phyloP scores from a whole-genome alignment of 257 asterid species.

The Solanum medicagineum region DNA sequence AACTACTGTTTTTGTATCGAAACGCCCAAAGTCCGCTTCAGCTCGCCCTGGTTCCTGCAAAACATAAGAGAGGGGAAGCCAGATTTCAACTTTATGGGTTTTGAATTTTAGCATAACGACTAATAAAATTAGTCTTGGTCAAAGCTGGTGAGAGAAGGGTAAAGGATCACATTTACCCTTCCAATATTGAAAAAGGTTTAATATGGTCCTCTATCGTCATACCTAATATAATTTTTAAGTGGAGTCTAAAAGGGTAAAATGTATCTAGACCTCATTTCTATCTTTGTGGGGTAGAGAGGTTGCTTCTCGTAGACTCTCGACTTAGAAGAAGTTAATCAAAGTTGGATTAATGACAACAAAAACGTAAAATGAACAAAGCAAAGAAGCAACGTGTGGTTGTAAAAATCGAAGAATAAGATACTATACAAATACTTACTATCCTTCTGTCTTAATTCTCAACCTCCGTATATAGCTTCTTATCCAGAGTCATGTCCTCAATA shows the following conservation, averaged over 20 bases:
- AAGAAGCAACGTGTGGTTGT: not conserved
- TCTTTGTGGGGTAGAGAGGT: not conserved
- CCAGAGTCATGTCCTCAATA: not conserved
- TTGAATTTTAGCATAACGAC: not conserved
- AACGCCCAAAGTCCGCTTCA: slow-evolving; percentile 63
- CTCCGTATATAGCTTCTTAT: too few relatives aligned
- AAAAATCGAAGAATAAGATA: too few relatives aligned
- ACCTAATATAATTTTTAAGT: fast-evolving
- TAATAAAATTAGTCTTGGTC: not conserved
- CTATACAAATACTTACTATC: too few relatives aligned
- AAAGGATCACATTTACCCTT: not conserved
- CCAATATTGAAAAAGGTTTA: not conserved
- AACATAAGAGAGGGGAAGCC: not conserved
- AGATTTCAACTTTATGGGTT: not conserved
- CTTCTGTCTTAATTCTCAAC: too few relatives aligned
- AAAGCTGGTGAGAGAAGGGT: not conserved
- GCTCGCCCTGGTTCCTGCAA: slow-evolving; percentile 72
- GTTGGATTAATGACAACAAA: too few relatives aligned
- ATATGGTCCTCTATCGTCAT: not conserved
- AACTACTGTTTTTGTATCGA: slow-evolving; percentile 63
- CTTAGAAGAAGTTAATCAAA: not conserved
- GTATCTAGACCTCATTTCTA: too few relatives aligned
- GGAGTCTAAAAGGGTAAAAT: fast-evolving
- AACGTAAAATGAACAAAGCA: not conserved
- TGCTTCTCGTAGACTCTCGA: not conserved